Base-by-base conservation (phyloP, 768 basidiomycete genomes). In the Lyophyllum semitale region DNA sequence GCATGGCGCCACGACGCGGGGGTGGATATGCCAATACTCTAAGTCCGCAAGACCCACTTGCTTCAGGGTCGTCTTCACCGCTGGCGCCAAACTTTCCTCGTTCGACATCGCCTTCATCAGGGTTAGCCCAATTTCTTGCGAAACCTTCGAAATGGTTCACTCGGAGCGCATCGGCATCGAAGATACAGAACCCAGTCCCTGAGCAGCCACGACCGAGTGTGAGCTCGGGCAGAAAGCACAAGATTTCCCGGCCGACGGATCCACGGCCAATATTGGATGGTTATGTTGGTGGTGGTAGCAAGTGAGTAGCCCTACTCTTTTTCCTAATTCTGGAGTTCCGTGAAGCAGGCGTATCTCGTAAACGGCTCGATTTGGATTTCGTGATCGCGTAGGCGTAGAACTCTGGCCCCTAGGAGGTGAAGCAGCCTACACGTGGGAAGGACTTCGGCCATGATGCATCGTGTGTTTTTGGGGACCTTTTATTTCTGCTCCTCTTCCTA, bases 241-340 rank as follows among this genome's bases (percentile, higher is more conserved):
- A 91, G 77, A 93, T 93, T 33, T 93, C 91, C 29, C 84, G 87
- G 43, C 91, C 91, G 1, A 91, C 89, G 4, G 91, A 93, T 63
- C 91, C 89, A 8, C 74, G 91, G 20, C 91, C 89, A 2, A 87
- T 93, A 51, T 69, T 88, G 59, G 84, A 88, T 59, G 73, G 71
- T 1, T 82, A 83, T 60, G 72, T 73, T 26, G 76, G 68, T 35
- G 66, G 73, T 49, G 74, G 77, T 54, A 78, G 80, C 59, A 79
- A 78, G 89, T 87, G 71, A 72, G 85, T 54, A 71, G 32, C 47
- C 54, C 53, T 5, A 22, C 13, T 3, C 22, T 63, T 50, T 15
- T 43, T 20, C 25, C 41, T 57, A 58, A 22, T 26, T 33, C 22
- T 3, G 23, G 38, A 38, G 43, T 37, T 12, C 59, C 38, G 51